Evolutionary conservation across 2,329 filamentous ascomycete genomes (phyloP).

Genomic region (Trichoderma asperellum): DNA sequence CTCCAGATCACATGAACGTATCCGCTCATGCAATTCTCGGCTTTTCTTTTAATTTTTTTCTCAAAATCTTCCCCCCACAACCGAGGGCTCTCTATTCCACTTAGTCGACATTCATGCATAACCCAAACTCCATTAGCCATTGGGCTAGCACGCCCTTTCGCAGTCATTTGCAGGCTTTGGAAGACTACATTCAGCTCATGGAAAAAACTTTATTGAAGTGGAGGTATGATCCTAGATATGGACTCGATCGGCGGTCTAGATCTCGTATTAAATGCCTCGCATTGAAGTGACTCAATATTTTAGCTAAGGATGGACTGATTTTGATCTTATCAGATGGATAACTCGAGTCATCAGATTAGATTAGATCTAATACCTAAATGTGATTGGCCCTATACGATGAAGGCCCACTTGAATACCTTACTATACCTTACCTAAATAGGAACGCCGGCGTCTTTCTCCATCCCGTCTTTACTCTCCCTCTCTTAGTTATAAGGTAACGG

Average conservation of each 20-base stretch:
- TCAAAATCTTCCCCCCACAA: background rate
- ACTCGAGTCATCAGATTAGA: constrained; percentile 21
- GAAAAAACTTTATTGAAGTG: constrained; percentile 1
- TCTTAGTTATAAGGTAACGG: background rate
- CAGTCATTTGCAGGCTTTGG: background rate
- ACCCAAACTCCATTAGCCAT: background rate
- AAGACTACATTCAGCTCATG: background rate
- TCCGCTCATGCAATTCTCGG: background rate
- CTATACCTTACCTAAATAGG: constrained; percentile 4
- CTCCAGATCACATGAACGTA: background rate
- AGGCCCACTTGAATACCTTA: background rate
- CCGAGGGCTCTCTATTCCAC: background rate
- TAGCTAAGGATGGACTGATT: constrained; percentile 22
- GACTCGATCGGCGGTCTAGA: constrained; percentile 15
- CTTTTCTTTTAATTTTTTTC: background rate
- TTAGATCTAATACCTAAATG: background rate
- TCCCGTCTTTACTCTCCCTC: background rate
- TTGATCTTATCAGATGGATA: constrained; percentile 23
- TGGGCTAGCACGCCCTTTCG: constrained; percentile 8
- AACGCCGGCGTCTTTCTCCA: background rate
- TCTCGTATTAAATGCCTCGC: background rate
- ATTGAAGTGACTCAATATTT: background rate
- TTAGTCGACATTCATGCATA: background rate
- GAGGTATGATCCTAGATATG: background rate
- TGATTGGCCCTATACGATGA: background rate